Evolutionary conservation across 225 moss, liverwort and hornwort genomes (phyloP).

Genomic region (Straminergon stramineum): DNA sequence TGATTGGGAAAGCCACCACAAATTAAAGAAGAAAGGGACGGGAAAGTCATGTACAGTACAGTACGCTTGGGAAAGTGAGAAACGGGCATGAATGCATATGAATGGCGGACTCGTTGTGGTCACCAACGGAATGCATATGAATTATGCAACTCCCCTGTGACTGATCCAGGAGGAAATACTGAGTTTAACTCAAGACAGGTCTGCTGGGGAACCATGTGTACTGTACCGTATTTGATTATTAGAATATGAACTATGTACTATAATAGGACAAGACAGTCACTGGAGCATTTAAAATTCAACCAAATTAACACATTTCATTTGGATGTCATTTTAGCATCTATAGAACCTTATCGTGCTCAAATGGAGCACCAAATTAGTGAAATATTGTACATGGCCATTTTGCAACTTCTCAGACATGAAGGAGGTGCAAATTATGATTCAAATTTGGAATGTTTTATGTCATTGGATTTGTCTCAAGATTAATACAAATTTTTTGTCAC

Average conservation of each 20-base stretch:
- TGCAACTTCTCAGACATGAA: neutral
- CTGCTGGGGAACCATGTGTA: neutral
- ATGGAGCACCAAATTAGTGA: neutral
- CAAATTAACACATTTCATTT: neutral
- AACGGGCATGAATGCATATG: neutral
- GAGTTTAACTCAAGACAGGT: neutral
- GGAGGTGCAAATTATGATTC: neutral
- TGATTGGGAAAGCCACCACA: neutral
- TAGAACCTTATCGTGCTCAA: too few relatives aligned
- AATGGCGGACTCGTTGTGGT: neutral
- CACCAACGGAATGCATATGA: neutral
- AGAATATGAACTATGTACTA: neutral
- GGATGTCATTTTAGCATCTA: neutral
- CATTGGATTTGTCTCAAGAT: neutral
- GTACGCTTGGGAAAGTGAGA: neutral
- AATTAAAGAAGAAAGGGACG: neutral
- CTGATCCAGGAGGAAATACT: neutral
- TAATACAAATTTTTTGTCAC: neutral
- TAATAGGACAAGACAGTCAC: neutral
- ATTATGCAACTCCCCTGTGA: neutral
- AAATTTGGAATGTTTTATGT: neutral
- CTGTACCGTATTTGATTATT: neutral
- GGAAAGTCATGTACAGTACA: neutral
- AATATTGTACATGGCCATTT: neutral
- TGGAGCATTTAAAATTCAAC: neutral